phyloP scores from a whole-genome alignment of 2,329 filamentous ascomycete genomes.

The Nectriaceae sp. region DNA sequence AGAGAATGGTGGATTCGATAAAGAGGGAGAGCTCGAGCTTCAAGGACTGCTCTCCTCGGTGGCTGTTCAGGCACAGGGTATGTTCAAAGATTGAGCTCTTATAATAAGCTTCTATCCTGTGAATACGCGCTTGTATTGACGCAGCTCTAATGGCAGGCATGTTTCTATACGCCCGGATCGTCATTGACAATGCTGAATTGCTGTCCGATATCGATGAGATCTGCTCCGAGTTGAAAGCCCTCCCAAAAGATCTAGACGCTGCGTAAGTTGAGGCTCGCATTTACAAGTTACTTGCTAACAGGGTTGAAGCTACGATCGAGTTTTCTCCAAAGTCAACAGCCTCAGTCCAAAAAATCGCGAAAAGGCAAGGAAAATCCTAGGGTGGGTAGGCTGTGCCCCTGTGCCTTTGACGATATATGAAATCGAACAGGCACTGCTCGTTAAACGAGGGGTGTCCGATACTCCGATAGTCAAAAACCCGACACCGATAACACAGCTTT shows the following conservation, averaged over 20 bases:
- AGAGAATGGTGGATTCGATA: neutral
- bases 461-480: neutral
- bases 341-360: neutral
- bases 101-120: neutral
- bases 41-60: neutral
- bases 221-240: neutral
- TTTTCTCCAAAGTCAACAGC: neutral
- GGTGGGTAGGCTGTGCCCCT: slow-evolving; percentile 21
- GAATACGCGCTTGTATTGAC: neutral
- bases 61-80: neutral
- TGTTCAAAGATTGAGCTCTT: neutral
- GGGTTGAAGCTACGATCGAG: neutral
- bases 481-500: slow-evolving; percentile 23
- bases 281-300: neutral
- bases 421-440: slow-evolving; percentile 12
- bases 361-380: slow-evolving; percentile 14
- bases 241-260: neutral
- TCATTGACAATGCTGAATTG: neutral
- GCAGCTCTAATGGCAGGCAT: neutral
- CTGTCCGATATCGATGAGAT: neutral
- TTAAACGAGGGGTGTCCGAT: neutral
- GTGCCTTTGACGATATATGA: slow-evolving; percentile 16
- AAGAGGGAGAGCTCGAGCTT: neutral
- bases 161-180: neutral
- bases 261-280: neutral